Conservation (phyloP, 768 basidiomycete genomes). For the Phanerochaete sordida region DNA sequence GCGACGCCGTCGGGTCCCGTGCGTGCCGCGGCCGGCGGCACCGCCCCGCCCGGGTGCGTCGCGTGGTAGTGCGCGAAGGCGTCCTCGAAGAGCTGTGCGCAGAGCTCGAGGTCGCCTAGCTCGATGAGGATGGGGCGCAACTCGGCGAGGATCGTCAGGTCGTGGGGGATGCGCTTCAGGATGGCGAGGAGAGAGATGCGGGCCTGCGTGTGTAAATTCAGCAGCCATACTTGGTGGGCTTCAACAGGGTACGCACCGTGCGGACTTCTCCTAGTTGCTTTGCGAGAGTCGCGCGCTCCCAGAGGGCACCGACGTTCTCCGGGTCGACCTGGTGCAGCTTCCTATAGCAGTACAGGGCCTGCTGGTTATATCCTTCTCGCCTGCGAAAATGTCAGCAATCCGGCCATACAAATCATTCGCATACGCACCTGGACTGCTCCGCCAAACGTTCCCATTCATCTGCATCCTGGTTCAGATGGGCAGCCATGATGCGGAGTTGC, state of each 20-base stretch:
- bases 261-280: conserved; percentile 69
- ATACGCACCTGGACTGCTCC: conserved; percentile 54
- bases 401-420: not conserved
- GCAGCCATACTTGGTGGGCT: not conserved
- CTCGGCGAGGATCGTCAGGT: conserved; percentile 75
- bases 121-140: conserved; percentile 76
- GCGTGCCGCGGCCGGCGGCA: conserved; percentile 28
- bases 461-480: conserved; percentile 79
- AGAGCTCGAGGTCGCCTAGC: conserved; percentile 60
- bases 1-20: conserved; percentile 19
- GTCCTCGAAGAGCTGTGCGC: conserved; percentile 62
- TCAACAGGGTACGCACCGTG: conserved; percentile 42
- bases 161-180: conserved; percentile 73
- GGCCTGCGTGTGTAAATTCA: conserved; percentile 24
- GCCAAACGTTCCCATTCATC: conserved; percentile 89
- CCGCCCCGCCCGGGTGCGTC: conserved; percentile 41
- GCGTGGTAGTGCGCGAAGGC: conserved; percentile 70
- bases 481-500: conserved; percentile 84
- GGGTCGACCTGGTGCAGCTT: conserved; percentile 80
- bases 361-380: conserved; percentile 70
- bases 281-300: conserved; percentile 84
- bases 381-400: conserved; percentile 30
- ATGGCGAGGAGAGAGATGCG: conserved; percentile 65
- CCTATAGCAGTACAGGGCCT: conserved; percentile 88
- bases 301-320: conserved; percentile 78